Evolutionary conservation across 768 basidiomycete genomes (phyloP), one percentile per base, ranked within the genome.

Genomic region (Boletales sp.): DNA sequence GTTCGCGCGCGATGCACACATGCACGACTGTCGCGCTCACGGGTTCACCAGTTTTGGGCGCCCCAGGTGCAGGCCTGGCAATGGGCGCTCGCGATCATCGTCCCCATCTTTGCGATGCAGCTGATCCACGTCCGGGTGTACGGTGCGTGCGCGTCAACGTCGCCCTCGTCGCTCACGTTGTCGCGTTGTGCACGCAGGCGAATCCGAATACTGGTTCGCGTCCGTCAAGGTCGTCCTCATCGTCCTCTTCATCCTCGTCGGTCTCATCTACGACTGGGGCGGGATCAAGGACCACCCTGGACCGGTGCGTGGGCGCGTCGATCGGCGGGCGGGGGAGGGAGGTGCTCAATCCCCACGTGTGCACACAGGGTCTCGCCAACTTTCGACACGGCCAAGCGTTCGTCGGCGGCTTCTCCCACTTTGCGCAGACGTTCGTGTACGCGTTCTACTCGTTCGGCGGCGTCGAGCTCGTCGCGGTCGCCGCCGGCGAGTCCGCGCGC

Each of bases 381-480:
- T 78, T 78, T 48, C 72, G 73, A 19, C 54, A 74, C 35, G 68
- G 70, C 9, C 78, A 80, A 63, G 78, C 79, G 0, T 79, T 81
- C 57, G 66, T 81, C 11, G 80, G 79, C 10, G 78, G 78, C 40
- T 81, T 79, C 48, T 49, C 73, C 34, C 68, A 74, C 32, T 79
- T 81, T 61, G 75, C 77, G 8, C 77, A 77, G 57, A 78, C 76
- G 5, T 84, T 84, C 52, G 82, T 86, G 34, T 86, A 76, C 32
- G 84, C 84, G 12, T 86, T 86, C 53, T 89, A 81, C 67, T 84
- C 83, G 8, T 83, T 78, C 63, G 81, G 78, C 15, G 82, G 84
- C 15, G 80, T 86, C 30, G 85, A 86, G 57, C 74, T 89, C 10
- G 84, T 87, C 37, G 80, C 83, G 3, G 65, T 88, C 31, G 85